Percentiles rank a stretch among this genome's conserved stretches.
Conservation (phyloP, 2,329 filamentous ascomycete species). For the Aspergillus caelatus region DNA sequence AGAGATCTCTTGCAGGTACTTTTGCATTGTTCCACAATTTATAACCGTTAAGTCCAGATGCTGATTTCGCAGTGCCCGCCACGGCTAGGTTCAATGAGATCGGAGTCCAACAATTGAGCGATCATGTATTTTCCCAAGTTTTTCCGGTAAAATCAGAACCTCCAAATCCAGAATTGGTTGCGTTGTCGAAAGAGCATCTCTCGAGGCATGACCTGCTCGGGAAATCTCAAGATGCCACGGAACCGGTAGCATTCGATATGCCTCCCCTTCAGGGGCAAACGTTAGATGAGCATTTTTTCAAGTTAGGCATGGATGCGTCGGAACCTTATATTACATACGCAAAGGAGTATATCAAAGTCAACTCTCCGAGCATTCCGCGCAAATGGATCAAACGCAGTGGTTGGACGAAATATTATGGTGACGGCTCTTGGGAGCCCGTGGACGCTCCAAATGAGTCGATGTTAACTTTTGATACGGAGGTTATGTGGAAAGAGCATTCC, state of each 20-base stretch:
- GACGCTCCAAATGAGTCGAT: constrained; percentile 77
- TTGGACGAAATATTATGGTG: constrained; percentile 88
- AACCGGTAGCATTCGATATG: constrained; percentile 83
- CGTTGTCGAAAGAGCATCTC: constrained; percentile 80
- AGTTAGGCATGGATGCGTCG: constrained; percentile 80
- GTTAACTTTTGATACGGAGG: constrained; percentile 93
- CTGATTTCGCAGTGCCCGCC: constrained; percentile 38
- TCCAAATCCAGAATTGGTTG: constrained; percentile 71
- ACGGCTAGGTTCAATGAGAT: constrained; percentile 84
- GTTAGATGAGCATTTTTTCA: constrained; percentile 92
- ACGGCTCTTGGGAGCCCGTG: constrained; percentile 73
- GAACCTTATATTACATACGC: constrained; percentile 80
- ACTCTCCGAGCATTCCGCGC: constrained; percentile 62
- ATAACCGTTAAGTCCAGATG: constrained; percentile 1
- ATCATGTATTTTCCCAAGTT: constrained; percentile 78
- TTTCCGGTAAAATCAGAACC: constrained; percentile 63
- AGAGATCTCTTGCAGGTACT: constrained; percentile 34
- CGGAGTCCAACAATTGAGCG: constrained; percentile 89
- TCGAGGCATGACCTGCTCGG: constrained; percentile 82
- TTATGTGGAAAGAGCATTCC: constrained; percentile 89
- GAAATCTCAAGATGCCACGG: constrained; percentile 77
- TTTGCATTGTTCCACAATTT: not conserved
- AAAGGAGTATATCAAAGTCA: constrained; percentile 69
- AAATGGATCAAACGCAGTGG: constrained; percentile 80
- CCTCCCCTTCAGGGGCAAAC: constrained; percentile 77